Evolutionary conservation across 1,284 basidiomycete species (phyloP).

Genomic region (Apiotrichum gamsii): DNA sequence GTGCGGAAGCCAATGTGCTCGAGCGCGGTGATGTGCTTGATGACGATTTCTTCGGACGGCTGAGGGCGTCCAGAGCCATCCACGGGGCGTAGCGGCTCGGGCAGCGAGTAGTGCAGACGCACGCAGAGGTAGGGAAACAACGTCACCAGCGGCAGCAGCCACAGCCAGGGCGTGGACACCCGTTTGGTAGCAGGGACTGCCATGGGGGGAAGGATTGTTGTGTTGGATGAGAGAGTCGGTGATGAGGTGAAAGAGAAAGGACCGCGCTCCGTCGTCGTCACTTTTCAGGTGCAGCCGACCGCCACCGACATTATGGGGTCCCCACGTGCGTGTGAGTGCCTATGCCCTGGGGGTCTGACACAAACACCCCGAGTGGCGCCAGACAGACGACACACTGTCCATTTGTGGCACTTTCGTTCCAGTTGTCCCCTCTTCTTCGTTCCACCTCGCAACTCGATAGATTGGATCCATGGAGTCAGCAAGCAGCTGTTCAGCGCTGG

Average conservation of each 20-base stretch:
- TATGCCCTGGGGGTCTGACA: too few species aligned
- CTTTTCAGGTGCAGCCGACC: too few species aligned
- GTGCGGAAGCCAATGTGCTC: conserved; percentile 87
- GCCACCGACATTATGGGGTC: too few species aligned
- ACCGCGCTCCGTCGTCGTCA: too few species aligned
- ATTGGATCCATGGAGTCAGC: too few species aligned
- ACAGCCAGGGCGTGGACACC: conserved; percentile 10
- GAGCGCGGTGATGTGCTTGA: conserved; percentile 37
- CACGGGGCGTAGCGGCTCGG: conserved; percentile 21
- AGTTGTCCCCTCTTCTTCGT: not conserved
- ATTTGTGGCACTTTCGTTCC: not conserved
- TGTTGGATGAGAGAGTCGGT: not conserved
- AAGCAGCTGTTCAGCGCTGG: too few species aligned
- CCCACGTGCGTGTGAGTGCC: too few species aligned
- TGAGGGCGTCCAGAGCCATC: conserved; percentile 29
- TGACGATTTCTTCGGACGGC: conserved; percentile 36
- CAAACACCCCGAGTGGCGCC: too few species aligned
- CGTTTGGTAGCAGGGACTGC: too few species aligned
- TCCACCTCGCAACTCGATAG: too few species aligned
- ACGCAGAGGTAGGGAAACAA: conserved; percentile 27
- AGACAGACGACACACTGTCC: too few species aligned
- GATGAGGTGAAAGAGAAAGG: not conserved
- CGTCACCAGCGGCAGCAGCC: conserved; percentile 27
- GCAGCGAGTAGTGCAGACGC: conserved; percentile 35
- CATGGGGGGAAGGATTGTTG: too few species aligned